Percentiles rank a stretch among this genome's conserved stretches.
Evolutionary conservation across 2,329 filamentous ascomycete genomes (phyloP).

Genomic region (Aureobasidium sp.): DNA sequence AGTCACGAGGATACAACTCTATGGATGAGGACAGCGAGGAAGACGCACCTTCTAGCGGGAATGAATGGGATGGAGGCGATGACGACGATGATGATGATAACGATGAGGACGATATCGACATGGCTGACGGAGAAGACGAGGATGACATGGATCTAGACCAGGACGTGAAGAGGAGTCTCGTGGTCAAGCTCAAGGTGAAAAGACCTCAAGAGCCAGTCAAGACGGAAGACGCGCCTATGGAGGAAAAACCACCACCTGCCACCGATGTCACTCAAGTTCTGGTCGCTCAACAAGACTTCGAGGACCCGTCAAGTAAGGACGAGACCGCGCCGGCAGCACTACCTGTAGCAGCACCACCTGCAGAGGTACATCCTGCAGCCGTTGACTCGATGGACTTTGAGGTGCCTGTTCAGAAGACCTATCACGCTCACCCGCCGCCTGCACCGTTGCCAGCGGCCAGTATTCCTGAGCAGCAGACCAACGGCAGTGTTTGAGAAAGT

Average conservation of each 20-base stretch:
- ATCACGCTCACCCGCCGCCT: slow-evolving; percentile 6
- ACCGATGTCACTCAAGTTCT: neutral
- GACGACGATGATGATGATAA: slow-evolving; percentile 58
- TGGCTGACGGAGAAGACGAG: slow-evolving; percentile 37
- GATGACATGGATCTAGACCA: slow-evolving; percentile 43
- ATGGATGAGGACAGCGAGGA: slow-evolving; percentile 58
- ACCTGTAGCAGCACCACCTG: neutral
- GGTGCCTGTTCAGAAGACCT: neutral
- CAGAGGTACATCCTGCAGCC: neutral
- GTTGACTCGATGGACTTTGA: neutral
- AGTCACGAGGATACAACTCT: slow-evolving; percentile 49
- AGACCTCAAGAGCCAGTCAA: neutral
- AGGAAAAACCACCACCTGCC: neutral
- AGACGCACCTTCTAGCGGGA: slow-evolving; percentile 51
- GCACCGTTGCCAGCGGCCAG: neutral
- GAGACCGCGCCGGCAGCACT: neutral
- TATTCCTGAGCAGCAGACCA: neutral
- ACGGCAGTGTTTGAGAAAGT: neutral
- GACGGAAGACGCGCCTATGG: neutral
- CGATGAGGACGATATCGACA: slow-evolving; percentile 41
- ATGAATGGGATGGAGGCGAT: slow-evolving; percentile 66
- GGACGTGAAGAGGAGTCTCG: slow-evolving; percentile 45
- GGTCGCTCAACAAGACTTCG: neutral
- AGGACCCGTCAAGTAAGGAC: neutral
- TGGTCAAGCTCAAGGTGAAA: slow-evolving; percentile 59